Evolutionary conservation across 2,329 filamentous ascomycete genomes (phyloP).

Genomic region (Epichloe gansuensis): DNA sequence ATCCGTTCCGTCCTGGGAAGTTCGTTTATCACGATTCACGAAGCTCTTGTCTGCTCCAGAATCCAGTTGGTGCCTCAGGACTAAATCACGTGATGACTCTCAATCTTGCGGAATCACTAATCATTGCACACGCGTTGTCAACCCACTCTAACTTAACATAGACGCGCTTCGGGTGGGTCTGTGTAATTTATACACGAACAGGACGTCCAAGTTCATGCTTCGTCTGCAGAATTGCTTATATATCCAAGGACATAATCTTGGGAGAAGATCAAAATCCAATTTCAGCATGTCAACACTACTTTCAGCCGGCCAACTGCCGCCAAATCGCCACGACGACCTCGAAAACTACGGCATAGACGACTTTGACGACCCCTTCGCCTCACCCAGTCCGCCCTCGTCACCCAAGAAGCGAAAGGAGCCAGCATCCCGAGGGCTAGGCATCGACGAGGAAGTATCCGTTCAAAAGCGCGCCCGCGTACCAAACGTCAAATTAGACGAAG

Average conservation of each 20-base stretch:
- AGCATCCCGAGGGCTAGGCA: conserved; percentile 47
- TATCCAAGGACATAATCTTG: too few species aligned
- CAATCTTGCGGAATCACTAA: too few species aligned
- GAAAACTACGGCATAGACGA: conserved; percentile 64
- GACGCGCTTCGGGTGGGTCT: background rate
- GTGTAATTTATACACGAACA: too few species aligned
- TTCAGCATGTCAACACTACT: conserved; percentile 14
- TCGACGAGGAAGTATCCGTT: conserved; percentile 79
- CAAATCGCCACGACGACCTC: conserved; percentile 44
- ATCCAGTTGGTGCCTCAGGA: conserved; percentile 19
- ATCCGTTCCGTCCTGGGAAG: background rate
- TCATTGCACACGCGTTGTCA: conserved; percentile 9
- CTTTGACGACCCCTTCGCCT: conserved; percentile 36
- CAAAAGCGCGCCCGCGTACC: conserved; percentile 61
- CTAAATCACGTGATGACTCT: conserved; percentile 16
- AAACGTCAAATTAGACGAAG: conserved; percentile 77
- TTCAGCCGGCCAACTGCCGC: conserved; percentile 7
- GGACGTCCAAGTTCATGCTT: too few species aligned
- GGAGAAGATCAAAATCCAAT: background rate
- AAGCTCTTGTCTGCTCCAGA: conserved; percentile 10
- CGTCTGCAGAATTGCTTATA: too few species aligned
- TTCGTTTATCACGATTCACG: conserved; percentile 6
- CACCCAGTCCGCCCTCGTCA: conserved; percentile 29
- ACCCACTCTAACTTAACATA: background rate
- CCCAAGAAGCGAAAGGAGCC: conserved; percentile 37